Conservation (phyloP, 1,139 yeast species). For the Sugiyamaella novakii region DNA sequence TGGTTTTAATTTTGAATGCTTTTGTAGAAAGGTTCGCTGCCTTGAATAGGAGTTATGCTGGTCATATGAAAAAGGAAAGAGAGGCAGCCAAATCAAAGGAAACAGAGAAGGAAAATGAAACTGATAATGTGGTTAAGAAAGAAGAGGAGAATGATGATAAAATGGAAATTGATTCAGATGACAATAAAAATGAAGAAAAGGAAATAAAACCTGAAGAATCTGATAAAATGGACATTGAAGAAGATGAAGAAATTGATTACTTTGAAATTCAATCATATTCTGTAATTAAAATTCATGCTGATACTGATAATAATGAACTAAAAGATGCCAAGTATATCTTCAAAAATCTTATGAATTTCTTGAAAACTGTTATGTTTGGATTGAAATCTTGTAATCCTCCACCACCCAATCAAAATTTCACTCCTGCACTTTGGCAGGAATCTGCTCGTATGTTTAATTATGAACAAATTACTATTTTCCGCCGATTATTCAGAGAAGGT, state of each 20-base stretch:
- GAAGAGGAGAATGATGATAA: slow-evolving; percentile 18
- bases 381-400: slow-evolving; percentile 90
- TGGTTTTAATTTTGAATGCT: slow-evolving; percentile 68
- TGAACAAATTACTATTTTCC: slow-evolving; percentile 79
- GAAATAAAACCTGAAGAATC: slow-evolving; percentile 29
- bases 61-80: slow-evolving; percentile 63
- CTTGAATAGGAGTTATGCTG: slow-evolving; percentile 69
- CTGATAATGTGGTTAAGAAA: slow-evolving; percentile 17
- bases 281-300: slow-evolving; percentile 52
- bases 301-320: slow-evolving; percentile 59
- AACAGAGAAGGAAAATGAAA: slow-evolving; percentile 19
- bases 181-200: slow-evolving; percentile 29
- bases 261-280: slow-evolving; percentile 23
- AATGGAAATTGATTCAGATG: slow-evolving; percentile 16
- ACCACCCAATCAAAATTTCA: slow-evolving; percentile 64
- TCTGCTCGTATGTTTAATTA: slow-evolving; percentile 78
- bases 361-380: slow-evolving; percentile 89
- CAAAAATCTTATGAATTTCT: slow-evolving; percentile 84
- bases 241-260: slow-evolving; percentile 20
- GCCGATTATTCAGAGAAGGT: slow-evolving; percentile 81
- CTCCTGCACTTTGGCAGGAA: slow-evolving; percentile 80
- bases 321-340: slow-evolving; percentile 88
- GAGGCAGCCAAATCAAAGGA: slow-evolving; percentile 22
- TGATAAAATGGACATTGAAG: slow-evolving; percentile 24
- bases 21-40: slow-evolving; percentile 82